A percentile compares a stretch with the other conserved stretches of the same genome.
phyloP scores from a whole-genome alignment of 257 asterid genomes.

The Solanum lycopersicoides region DNA sequence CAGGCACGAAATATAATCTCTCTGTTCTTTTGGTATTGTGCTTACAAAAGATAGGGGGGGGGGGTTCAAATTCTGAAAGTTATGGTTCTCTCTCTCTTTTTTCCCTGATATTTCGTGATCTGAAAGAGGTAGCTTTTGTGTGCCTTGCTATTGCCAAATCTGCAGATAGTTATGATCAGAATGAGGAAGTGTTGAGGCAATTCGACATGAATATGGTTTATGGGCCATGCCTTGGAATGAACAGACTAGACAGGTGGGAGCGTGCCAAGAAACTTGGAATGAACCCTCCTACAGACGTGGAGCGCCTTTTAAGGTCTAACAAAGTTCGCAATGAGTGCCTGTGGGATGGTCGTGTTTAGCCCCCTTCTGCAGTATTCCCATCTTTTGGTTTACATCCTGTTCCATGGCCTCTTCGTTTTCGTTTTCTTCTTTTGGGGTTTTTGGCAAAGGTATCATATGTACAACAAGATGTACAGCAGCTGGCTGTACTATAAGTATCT shows the following conservation, averaged over 20 bases:
- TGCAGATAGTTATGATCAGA: constrained; percentile 9
- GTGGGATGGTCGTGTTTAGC: constrained; percentile 6
- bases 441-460: not conserved
- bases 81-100: not conserved
- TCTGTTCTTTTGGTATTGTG: not conserved
- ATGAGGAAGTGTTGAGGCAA: constrained; percentile 14
- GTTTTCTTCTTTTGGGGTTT: not conserved
- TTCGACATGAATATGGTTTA: constrained; percentile 19
- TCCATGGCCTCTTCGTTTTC: not conserved
- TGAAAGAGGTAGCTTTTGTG: not conserved
- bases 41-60: not conserved
- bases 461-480: not conserved
- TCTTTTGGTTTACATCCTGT: not conserved
- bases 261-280: constrained; percentile 13
- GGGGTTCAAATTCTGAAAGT: not conserved
- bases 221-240: constrained; percentile 24
- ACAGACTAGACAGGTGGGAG: constrained; percentile 16
- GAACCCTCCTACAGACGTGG: constrained; percentile 15
- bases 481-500: not conserved
- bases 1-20: not conserved
- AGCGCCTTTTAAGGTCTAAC: not conserved
- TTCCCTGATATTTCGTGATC: not conserved
- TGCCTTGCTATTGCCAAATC: not conserved
- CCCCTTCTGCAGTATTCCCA: not conserved
- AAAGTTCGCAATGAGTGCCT: not conserved